Percentiles rank a stretch among this genome's conserved stretches.
phyloP scores from a whole-genome alignment of 163 green algal species.

The Prototheca cutis region DNA sequence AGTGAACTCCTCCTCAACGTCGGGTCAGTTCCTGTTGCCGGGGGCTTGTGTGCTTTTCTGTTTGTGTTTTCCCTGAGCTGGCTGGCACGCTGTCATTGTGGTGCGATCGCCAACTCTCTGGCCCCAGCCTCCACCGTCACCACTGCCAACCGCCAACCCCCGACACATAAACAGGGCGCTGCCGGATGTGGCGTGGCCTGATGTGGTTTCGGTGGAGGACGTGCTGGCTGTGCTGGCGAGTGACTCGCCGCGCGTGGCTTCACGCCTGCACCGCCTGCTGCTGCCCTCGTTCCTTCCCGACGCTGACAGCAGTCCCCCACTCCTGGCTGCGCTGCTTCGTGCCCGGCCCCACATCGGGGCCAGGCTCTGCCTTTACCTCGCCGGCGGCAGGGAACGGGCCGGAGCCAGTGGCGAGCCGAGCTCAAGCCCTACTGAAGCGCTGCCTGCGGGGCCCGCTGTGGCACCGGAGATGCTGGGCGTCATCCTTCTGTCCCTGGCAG shows the following conservation, averaged over 20 bases:
- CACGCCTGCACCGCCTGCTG: conserved; percentile 45
- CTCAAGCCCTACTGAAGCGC: background rate
- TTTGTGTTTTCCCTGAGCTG: conserved; percentile 1
- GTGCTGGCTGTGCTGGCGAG: conserved; percentile 48
- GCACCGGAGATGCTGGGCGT: background rate
- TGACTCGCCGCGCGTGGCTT: conserved; percentile 26
- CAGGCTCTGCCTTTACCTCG: conserved; percentile 40
- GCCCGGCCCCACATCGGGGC: conserved; percentile 40
- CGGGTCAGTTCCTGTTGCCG: no score
- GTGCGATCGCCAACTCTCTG: no score
- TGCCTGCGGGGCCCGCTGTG: background rate
- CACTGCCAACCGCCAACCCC: no score
- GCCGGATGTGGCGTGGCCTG: no score
- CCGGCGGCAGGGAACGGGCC: background rate
- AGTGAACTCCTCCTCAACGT: conserved; percentile 49
- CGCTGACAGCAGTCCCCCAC: conserved; percentile 25
- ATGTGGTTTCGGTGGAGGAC: conserved; percentile 35
- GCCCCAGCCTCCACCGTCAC: no score
- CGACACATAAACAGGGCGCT: no score
- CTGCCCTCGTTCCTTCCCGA: conserved; percentile 56
- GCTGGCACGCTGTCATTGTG: conserved; percentile 53
- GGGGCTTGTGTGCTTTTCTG: no score
- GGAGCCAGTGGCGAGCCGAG: background rate
- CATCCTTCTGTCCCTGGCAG: background rate
- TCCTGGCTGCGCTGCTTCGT: conserved; percentile 63